phyloP scores from a whole-genome alignment of 345 rosid species.

The Euphorbia tirucalli region DNA sequence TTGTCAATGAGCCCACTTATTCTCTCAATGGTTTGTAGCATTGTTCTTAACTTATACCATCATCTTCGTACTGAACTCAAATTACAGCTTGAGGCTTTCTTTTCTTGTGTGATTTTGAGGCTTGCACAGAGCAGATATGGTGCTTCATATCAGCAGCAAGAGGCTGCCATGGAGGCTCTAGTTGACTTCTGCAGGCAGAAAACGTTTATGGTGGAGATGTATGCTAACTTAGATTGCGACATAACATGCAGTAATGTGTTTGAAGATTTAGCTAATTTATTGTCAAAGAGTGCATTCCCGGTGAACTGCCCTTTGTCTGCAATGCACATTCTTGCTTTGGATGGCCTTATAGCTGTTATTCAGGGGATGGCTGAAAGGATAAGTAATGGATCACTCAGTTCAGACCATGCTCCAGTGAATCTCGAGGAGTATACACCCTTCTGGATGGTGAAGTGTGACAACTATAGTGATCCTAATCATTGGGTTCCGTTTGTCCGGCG shows the following conservation, averaged over 20 bases:
- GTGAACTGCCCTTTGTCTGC: conserved; percentile 95
- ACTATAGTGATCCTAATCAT: conserved; percentile 70
- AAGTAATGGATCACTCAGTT: conserved; percentile 59
- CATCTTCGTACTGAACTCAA: conserved; percentile 81
- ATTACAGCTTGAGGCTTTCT: conserved; percentile 97
- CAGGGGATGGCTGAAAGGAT: conserved; percentile 99
- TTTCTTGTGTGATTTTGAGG: conserved; percentile 92
- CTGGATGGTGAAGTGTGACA: conserved; percentile 95
- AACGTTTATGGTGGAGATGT: conserved; percentile 99
- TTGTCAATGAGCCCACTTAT: conserved; percentile 94
- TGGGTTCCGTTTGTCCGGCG: conserved; percentile 95
- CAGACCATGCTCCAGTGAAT: conserved; percentile 66
- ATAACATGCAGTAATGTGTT: conserved; percentile 97
- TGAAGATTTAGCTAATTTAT: conserved; percentile 90
- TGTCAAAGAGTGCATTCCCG: conserved; percentile 97
- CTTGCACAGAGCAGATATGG: conserved; percentile 97
- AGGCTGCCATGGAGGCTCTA: conserved; percentile 99
- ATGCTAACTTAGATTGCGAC: conserved; percentile 97
- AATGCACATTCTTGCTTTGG: conserved; percentile 96
- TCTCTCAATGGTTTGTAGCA: conserved; percentile 94
- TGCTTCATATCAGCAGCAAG: conserved; percentile 95
- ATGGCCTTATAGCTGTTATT: conserved; percentile 91
- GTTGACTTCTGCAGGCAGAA: conserved; percentile 98
- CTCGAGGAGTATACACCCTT: conserved; percentile 92
- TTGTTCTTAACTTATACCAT: conserved; percentile 89